A percentile compares a stretch with the other conserved stretches of the same genome.
Evolutionary conservation across 176 grass and related monocot species (phyloP).

Genomic region (Ensete ventricosum): DNA sequence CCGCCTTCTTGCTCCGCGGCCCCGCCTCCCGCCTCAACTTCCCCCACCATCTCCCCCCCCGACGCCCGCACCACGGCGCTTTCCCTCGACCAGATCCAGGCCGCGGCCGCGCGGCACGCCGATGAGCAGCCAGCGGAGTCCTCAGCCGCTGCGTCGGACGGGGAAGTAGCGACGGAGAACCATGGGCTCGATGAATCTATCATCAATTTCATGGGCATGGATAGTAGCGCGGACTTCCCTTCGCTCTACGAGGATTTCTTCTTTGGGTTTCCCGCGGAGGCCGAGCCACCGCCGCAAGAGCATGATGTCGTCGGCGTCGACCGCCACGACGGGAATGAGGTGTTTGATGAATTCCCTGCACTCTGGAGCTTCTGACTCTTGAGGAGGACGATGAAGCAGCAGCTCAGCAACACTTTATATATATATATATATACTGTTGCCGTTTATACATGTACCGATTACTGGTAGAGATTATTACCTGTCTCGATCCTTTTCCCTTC

Average conservation of each 20-base stretch:
- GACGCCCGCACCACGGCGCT: not conserved
- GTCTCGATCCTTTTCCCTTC: too few species aligned
- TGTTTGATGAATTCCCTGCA: not conserved
- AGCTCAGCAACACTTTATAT: too few species aligned
- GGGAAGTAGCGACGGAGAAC: too few species aligned
- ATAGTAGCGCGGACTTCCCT: not conserved
- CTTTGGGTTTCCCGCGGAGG: too few species aligned
- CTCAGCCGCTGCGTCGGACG: not conserved
- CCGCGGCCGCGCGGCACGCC: not conserved
- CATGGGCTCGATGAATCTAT: too few species aligned
- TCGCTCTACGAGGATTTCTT: not conserved
- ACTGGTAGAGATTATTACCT: too few species aligned
- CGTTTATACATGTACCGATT: too few species aligned
- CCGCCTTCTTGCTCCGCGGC: constrained; percentile 5
- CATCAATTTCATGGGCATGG: too few species aligned
- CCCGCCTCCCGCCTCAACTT: not conserved
- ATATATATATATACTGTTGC: too few species aligned
- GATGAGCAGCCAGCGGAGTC: not conserved
- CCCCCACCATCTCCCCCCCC: not conserved
- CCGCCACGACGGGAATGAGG: not conserved
- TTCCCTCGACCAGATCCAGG: not conserved
- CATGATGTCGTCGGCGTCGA: not conserved
- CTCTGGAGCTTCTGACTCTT: constrained; percentile 6
- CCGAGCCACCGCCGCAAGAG: not conserved
- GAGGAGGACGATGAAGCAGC: not conserved